These are phyloP conservation scores for Paragyromitra xinjiangensis DNA, from an alignment of 495 filamentous ascomycete species.

Conservation along the genomic window DNA sequence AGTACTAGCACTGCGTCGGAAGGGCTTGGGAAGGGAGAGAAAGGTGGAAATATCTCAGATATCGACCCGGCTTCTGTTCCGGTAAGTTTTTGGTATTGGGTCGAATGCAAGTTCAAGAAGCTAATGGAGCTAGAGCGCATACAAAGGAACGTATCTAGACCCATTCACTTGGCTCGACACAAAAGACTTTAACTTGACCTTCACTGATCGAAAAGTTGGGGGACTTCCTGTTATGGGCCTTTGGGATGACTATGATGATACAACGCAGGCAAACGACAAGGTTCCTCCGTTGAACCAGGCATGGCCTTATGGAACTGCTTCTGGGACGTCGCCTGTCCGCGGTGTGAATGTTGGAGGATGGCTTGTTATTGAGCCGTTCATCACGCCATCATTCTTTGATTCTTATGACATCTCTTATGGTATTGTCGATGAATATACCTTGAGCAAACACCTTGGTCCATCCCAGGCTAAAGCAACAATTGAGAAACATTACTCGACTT, in stretches of 20 bases:
- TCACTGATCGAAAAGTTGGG: constrained; percentile 84
- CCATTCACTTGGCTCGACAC: constrained; percentile 95
- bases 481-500: constrained; percentile 89
- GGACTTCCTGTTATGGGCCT: constrained; percentile 90
- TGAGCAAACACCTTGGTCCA: constrained; percentile 74
- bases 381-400: constrained; percentile 88
- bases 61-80: constrained; percentile 53
- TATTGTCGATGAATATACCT: constrained; percentile 88
- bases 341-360: constrained; percentile 96
- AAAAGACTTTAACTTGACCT: constrained; percentile 91
- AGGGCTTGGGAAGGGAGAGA: constrained; percentile 33
- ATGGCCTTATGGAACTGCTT: constrained; percentile 78
- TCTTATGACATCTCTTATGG: constrained; percentile 65
- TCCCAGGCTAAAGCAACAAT: constrained; percentile 68
- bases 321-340: constrained; percentile 78
- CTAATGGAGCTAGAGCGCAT: constrained; percentile 60
- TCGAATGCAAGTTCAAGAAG: not conserved
- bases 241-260: constrained; percentile 86
- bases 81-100: constrained; percentile 17
- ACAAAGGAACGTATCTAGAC: constrained; percentile 79
- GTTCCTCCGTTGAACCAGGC: constrained; percentile 78
- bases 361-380: constrained; percentile 93
- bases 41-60: constrained; percentile 42
- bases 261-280: constrained; percentile 75
- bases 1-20: constrained; percentile 5